Conservation (phyloP, 73 alveolate genomes). For the Paramecium primaurelia region DNA sequence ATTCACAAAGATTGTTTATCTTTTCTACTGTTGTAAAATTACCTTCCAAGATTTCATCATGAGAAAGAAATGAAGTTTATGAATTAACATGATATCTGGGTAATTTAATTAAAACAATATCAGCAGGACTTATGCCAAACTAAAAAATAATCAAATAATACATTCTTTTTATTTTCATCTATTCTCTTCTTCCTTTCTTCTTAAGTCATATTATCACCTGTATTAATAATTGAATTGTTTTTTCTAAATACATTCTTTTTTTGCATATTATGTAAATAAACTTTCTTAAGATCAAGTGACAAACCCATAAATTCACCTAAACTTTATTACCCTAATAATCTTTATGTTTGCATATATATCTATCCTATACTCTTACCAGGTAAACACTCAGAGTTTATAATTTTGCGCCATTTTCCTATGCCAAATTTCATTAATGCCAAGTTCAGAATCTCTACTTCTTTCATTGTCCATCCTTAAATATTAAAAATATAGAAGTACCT, state of each 20-base stretch:
- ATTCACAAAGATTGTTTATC: background rate
- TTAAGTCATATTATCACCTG: constrained; percentile 70
- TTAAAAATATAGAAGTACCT: background rate
- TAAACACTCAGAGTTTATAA: constrained; percentile 70
- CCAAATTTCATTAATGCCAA: constrained; percentile 79
- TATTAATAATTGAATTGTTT: constrained; percentile 71
- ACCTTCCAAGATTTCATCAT: constrained; percentile 28
- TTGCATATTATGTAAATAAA: constrained; percentile 57
- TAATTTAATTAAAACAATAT: background rate
- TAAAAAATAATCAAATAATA: background rate
- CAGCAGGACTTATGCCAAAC: background rate
- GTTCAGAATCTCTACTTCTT: constrained; percentile 74
- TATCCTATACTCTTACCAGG: constrained; percentile 75
- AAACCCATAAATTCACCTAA: constrained; percentile 81
- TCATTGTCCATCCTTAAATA: constrained; percentile 68
- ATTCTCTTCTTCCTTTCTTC: constrained; percentile 62
- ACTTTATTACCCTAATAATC: constrained; percentile 73
- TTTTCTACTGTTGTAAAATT: constrained; percentile 23
- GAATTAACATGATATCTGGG: constrained; percentile 46
- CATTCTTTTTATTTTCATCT: constrained; percentile 33
- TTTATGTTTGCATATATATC: constrained; percentile 70
- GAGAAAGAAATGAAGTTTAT: background rate
- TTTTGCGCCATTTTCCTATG: constrained; percentile 77
- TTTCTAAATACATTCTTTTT: constrained; percentile 68
- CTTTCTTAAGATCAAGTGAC: constrained; percentile 64